Conservation (phyloP, 2,329 filamentous ascomycete species). For the Fusarium sp. region DNA sequence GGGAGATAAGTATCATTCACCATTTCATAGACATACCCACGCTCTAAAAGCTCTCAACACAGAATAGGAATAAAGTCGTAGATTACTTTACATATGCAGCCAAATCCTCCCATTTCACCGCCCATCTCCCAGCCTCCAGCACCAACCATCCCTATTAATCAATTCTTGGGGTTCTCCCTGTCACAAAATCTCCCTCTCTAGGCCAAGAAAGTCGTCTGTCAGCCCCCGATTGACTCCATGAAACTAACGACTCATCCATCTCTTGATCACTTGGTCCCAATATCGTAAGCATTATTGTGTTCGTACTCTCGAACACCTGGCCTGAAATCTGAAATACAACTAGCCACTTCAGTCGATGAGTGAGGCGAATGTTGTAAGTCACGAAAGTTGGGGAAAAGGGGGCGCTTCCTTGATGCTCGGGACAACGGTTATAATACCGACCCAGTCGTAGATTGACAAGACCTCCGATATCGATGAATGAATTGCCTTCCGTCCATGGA, state of each 20-base stretch:
- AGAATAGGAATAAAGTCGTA: not conserved
- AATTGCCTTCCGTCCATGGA: not conserved
- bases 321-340: not conserved
- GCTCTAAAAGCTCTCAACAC: not conserved
- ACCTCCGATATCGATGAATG: constrained; percentile 13
- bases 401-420: not conserved
- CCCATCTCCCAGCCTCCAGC: not conserved
- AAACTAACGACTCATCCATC: too few species aligned
- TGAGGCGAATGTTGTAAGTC: constrained; percentile 42
- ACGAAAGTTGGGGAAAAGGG: constrained; percentile 26
- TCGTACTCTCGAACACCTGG: not conserved
- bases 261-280: not conserved
- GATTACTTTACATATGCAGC: not conserved
- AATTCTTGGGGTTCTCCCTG: not conserved
- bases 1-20: not conserved
- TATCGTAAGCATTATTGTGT: not conserved
- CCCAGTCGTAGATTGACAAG: constrained; percentile 9
- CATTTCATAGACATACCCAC: not conserved
- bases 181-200: not conserved
- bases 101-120: not conserved
- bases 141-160: not conserved
- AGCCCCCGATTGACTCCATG: not conserved
- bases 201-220: not conserved
- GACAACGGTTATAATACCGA: not conserved
- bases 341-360: constrained; percentile 35